phyloP scores from a whole-genome alignment of 2,329 filamentous ascomycete genomes.

The Diaporthe amygdali region DNA sequence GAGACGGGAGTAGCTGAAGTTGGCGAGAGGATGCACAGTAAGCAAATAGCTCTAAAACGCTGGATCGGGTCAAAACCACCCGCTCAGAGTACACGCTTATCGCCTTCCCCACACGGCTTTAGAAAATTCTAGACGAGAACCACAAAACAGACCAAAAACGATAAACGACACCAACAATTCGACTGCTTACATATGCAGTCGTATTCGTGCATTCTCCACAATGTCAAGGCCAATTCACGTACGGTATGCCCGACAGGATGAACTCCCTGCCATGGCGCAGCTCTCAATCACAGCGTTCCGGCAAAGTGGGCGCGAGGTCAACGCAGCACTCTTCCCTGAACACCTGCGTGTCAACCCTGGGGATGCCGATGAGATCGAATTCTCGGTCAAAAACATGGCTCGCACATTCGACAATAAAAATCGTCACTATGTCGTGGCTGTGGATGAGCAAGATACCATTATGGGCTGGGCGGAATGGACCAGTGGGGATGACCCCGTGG shows the following conservation, averaged over 20 bases:
- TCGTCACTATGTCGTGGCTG: slow-evolving; percentile 13
- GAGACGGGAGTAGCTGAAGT: too few species aligned
- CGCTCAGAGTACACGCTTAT: neutral
- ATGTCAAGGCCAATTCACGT: neutral
- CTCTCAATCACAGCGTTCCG: neutral
- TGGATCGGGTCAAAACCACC: neutral
- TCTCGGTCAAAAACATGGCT: neutral
- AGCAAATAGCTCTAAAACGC: neutral
- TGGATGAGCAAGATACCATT: neutral
- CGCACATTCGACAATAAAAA: neutral
- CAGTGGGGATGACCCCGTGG: neutral
- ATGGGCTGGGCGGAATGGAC: slow-evolving; percentile 12
- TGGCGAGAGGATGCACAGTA: too few species aligned
- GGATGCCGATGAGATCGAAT: neutral
- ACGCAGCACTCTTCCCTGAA: slow-evolving; percentile 18
- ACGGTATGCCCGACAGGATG: neutral
- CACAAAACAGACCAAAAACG: neutral
- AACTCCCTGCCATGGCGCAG: neutral
- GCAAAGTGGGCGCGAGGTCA: slow-evolving; percentile 10
- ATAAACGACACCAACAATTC: neutral
- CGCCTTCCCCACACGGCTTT: neutral
- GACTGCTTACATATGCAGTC: neutral
- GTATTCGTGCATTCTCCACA: neutral
- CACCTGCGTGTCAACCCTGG: neutral
- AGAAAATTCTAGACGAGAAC: neutral